phyloP scores from a whole-genome alignment of 2,329 filamentous ascomycete genomes.

The Chalaropsis thielavioides region DNA sequence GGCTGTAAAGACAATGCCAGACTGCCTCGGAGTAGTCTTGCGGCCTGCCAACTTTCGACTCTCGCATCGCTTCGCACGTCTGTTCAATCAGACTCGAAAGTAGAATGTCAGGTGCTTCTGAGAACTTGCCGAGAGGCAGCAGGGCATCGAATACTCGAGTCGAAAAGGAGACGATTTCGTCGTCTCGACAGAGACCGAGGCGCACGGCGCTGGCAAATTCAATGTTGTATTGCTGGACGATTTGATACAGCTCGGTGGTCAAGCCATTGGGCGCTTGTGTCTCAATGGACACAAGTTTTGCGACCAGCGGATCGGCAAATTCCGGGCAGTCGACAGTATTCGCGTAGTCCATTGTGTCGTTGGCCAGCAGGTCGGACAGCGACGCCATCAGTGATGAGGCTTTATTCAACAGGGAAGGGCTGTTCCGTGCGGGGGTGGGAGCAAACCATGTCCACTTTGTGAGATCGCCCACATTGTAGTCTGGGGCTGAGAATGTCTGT shows the following conservation, averaged over 20 bases:
- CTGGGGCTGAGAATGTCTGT: conserved; percentile 28
- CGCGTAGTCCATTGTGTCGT: conserved; percentile 1
- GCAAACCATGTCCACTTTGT: conserved; percentile 39
- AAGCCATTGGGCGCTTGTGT: not conserved
- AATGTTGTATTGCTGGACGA: conserved; percentile 6
- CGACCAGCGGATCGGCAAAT: conserved; percentile 9
- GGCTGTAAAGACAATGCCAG: conserved; percentile 13
- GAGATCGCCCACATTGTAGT: conserved; percentile 27
- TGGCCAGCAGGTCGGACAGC: not conserved
- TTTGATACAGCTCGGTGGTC: conserved; percentile 4
- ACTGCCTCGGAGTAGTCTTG: conserved; percentile 11
- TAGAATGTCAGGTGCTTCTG: conserved; percentile 2
- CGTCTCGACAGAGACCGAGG: conserved; percentile 13
- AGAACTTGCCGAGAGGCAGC: not conserved
- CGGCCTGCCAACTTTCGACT: conserved; percentile 7
- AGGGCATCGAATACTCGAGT: conserved; percentile 8
- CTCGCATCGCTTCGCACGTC: conserved; percentile 8
- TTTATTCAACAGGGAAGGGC: not conserved
- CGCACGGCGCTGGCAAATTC: conserved; percentile 11
- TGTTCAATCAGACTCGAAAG: conserved; percentile 9
- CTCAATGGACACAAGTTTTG: conserved; percentile 3
- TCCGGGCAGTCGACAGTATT: conserved; percentile 8
- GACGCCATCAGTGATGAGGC: not conserved
- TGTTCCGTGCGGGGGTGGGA: conserved; percentile 25
- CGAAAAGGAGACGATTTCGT: conserved; percentile 14